Conservation (phyloP, 441 rosid genomes). For the Melastoma candidum region DNA sequence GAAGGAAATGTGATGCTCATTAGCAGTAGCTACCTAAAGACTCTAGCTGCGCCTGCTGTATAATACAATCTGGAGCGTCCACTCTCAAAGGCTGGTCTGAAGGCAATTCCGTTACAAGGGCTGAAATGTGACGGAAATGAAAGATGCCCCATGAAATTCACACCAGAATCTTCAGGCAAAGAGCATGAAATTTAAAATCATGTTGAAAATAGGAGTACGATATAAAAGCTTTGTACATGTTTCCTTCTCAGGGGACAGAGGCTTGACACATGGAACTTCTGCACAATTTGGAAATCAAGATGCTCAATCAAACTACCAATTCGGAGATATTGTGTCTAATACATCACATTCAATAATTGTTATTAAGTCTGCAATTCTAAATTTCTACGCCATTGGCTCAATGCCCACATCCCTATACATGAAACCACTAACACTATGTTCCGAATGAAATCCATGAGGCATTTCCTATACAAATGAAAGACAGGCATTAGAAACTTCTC, state of each 20-base stretch:
- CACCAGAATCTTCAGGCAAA: too few species aligned
- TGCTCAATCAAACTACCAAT: neutral
- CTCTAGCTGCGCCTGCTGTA: constrained; percentile 35
- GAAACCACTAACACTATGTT: too few species aligned
- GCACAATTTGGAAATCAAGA: constrained; percentile 18
- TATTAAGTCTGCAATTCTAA: too few species aligned
- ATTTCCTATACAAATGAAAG: too few species aligned
- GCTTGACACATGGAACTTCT: constrained; percentile 53
- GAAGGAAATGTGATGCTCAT: neutral
- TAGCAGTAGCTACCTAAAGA: constrained; percentile 37
- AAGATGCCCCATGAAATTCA: too few species aligned
- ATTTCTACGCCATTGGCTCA: too few species aligned
- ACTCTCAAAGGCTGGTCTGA: constrained; percentile 30
- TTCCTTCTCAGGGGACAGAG: constrained; percentile 28
- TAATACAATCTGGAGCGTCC: constrained; percentile 32
- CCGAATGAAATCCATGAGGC: too few species aligned
- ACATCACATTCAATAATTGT: neutral
- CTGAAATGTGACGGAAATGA: constrained; percentile 16
- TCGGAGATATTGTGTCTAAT: neutral
- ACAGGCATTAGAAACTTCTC: too few species aligned
- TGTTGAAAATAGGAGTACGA: too few species aligned
- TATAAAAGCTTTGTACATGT: constrained; percentile 24
- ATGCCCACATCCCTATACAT: too few species aligned
- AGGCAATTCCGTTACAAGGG: constrained; percentile 16
- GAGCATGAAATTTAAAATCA: too few species aligned